Percentiles rank a stretch among this genome's conserved stretches.
Conservation (phyloP, 2,329 filamentous ascomycete genomes). For the Onygenales sp. region DNA sequence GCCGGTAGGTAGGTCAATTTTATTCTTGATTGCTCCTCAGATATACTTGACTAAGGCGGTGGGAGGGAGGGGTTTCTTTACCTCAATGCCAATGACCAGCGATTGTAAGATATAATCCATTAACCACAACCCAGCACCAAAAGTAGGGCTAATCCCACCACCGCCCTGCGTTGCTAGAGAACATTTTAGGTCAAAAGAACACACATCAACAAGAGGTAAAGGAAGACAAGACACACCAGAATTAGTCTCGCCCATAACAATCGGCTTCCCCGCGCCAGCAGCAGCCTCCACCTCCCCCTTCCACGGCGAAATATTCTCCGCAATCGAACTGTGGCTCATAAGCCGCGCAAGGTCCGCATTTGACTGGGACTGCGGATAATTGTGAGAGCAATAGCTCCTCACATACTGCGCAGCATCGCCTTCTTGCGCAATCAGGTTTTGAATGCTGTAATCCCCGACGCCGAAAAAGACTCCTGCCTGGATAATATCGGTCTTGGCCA, state of each 20-base stretch:
- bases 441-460: slow-evolving; percentile 27
- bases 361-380: slow-evolving; percentile 35
- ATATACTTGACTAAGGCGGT: background rate
- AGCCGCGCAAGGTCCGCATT: slow-evolving; percentile 33
- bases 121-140: slow-evolving; percentile 44
- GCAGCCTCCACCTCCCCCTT: slow-evolving; percentile 34
- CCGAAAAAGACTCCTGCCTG: slow-evolving; percentile 29
- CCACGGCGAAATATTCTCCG: slow-evolving; percentile 31
- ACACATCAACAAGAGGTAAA: background rate
- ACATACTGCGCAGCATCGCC: slow-evolving; percentile 30
- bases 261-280: slow-evolving; percentile 30
- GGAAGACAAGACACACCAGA: slow-evolving; percentile 26
- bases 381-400: slow-evolving; percentile 38
- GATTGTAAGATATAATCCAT: slow-evolving; percentile 36
- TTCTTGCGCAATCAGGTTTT: slow-evolving; percentile 27
- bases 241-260: slow-evolving; percentile 44
- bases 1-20: background rate
- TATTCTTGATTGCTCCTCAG: background rate
- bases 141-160: slow-evolving; percentile 36
- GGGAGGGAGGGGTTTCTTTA: background rate
- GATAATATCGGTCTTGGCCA: slow-evolving; percentile 19
- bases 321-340: slow-evolving; percentile 38
- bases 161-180: slow-evolving; percentile 27
- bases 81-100: slow-evolving; percentile 23
- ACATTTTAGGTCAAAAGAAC: background rate